These are phyloP conservation scores for Solanum stenotomum DNA, from an alignment of 257 asterid species.

Conservation along the genomic window DNA sequence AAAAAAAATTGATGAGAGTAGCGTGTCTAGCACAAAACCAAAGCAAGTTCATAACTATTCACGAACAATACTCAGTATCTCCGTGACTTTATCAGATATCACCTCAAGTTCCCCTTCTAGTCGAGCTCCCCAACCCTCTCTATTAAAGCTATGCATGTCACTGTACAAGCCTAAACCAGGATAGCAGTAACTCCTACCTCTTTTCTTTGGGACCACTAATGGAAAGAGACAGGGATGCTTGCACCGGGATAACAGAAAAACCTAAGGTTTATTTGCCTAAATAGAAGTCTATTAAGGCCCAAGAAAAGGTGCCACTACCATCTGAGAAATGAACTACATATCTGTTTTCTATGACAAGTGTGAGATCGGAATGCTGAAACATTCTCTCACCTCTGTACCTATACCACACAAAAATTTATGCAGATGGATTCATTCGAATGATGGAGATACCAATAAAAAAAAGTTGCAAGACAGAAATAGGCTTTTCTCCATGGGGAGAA, in stretches of 20 bases:
- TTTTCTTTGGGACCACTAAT: not conserved
- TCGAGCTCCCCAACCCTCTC: not conserved
- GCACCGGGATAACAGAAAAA: not conserved
- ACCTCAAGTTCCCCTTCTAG: not conserved
- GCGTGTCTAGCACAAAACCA: not conserved
- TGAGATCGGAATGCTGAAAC: not conserved
- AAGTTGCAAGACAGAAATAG: not conserved
- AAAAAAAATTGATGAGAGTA: not conserved
- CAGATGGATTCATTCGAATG: not conserved
- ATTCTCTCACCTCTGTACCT: not conserved
- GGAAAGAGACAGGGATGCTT: not conserved
- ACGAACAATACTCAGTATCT: not conserved
- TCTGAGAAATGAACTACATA: not conserved
- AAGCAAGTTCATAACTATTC: not conserved
- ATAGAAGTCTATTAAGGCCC: not conserved
- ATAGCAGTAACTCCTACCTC: not conserved
- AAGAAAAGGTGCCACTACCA: not conserved
- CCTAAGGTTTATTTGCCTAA: not conserved
- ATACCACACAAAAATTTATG: not conserved
- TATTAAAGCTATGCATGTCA: not conserved
- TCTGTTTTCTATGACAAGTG: not conserved
- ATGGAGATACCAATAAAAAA: not conserved
- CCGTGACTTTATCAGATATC: not conserved
- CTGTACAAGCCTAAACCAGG: not conserved
- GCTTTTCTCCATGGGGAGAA: constrained; percentile 9